Evolutionary conservation across 768 basidiomycete species (phyloP).

Genomic region (Leccinum boreale): DNA sequence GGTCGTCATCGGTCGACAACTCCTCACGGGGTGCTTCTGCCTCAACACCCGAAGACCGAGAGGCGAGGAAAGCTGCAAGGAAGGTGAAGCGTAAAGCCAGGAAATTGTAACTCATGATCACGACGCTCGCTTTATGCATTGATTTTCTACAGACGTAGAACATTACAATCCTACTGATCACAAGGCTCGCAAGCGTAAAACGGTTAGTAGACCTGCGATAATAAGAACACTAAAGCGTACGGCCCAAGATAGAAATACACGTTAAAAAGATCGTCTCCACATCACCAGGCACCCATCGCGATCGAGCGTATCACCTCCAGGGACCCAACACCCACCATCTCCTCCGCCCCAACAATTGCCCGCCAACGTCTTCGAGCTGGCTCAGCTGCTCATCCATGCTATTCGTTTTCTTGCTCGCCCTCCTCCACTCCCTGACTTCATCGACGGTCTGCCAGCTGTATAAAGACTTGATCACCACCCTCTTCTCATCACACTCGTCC

Average conservation of each 20-base stretch:
- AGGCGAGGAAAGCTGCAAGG: conserved; percentile 28
- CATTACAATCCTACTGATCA: conserved; percentile 10
- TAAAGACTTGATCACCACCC: conserved; percentile 76
- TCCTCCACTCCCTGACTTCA: too few relatives aligned
- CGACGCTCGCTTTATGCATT: conserved; percentile 10
- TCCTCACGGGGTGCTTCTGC: conserved; percentile 23
- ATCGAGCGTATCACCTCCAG: too few relatives aligned
- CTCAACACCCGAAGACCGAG: conserved; percentile 20
- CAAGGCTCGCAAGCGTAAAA: conserved; percentile 13
- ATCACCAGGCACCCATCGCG: too few relatives aligned
- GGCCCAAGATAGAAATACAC: conserved; percentile 25
- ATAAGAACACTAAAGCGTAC: conserved; percentile 27
- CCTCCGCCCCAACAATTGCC: too few relatives aligned
- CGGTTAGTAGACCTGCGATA: conserved; percentile 9
- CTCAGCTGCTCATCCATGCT: too few relatives aligned
- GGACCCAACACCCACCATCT: too few relatives aligned
- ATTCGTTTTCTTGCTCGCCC: too few relatives aligned
- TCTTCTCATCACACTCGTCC: conserved; percentile 74
- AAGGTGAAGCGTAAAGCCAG: conserved; percentile 36
- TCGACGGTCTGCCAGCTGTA: too few relatives aligned
- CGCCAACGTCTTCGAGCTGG: too few relatives aligned
- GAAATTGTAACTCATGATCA: conserved; percentile 11
- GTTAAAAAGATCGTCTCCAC: too few relatives aligned
- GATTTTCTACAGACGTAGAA: conserved; percentile 10
- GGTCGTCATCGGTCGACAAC: neutral